A percentile compares a stretch with the other conserved stretches of the same genome.
phyloP scores from a whole-genome alignment of 2,329 filamentous ascomycete species.

The Alternaria gansuensis region DNA sequence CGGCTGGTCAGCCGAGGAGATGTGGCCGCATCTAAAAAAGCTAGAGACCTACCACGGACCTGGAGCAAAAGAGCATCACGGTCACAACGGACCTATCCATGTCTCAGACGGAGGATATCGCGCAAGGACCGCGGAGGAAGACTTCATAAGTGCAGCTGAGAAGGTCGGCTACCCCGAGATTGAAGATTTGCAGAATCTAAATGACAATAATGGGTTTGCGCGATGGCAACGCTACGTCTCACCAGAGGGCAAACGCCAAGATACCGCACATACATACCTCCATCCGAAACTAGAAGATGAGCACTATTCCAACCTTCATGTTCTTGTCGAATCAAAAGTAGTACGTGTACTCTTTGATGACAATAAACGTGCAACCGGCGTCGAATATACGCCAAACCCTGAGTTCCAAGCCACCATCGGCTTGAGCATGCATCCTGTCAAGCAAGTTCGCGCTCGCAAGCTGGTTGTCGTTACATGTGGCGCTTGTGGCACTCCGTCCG shows the following conservation, averaged over 20 bases:
- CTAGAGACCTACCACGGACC: slow-evolving; percentile 66
- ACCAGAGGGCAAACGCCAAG: slow-evolving; percentile 65
- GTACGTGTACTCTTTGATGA: slow-evolving; percentile 64
- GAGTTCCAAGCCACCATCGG: slow-evolving; percentile 46
- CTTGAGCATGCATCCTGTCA: slow-evolving; percentile 47
- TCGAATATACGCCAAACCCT: slow-evolving; percentile 65
- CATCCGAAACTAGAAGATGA: slow-evolving; percentile 62
- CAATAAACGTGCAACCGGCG: slow-evolving; percentile 64
- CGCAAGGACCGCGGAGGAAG: slow-evolving; percentile 54
- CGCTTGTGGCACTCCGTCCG: slow-evolving; percentile 62
- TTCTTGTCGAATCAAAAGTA: slow-evolving; percentile 67
- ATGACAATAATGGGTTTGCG: slow-evolving; percentile 55
- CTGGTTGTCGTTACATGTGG: slow-evolving; percentile 64
- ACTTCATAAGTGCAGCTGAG: slow-evolving; percentile 61
- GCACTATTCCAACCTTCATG: slow-evolving; percentile 66
- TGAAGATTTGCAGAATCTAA: slow-evolving; percentile 64
- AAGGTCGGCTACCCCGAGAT: slow-evolving; percentile 62
- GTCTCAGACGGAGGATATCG: slow-evolving; percentile 62
- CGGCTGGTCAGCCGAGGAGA: slow-evolving; percentile 63
- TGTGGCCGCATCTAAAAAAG: slow-evolving; percentile 65
- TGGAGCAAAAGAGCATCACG: slow-evolving; percentile 60
- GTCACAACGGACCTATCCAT: slow-evolving; percentile 64
- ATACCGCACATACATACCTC: slow-evolving; percentile 65
- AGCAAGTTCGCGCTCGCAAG: slow-evolving; percentile 62
- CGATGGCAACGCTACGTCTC: slow-evolving; percentile 61